Conservation (phyloP, 495 filamentous ascomycete genomes). For the Diplogelasinospora grovesii region DNA sequence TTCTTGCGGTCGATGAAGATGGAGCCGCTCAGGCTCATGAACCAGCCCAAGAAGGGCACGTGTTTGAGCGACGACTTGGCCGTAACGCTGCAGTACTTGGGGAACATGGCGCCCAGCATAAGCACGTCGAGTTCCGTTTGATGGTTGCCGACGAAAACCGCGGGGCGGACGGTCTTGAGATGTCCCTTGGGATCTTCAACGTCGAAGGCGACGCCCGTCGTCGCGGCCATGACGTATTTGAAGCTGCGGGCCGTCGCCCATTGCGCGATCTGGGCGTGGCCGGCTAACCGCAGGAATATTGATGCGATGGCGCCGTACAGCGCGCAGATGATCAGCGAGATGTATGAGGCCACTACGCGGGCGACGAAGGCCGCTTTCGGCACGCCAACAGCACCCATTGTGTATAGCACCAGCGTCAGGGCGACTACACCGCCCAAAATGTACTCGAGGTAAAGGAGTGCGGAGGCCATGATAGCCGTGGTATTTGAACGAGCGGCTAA, state of each 20-base stretch:
- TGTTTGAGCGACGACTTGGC: conserved; percentile 80
- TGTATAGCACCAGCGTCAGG: conserved; percentile 51
- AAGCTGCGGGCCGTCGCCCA: conserved; percentile 78
- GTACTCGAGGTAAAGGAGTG: conserved; percentile 41
- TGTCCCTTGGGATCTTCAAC: conserved; percentile 60
- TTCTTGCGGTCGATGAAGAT: conserved; percentile 94
- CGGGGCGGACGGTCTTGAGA: conserved; percentile 62
- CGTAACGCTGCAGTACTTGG: conserved; percentile 85
- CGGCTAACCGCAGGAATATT: conserved; percentile 61
- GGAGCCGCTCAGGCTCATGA: conserved; percentile 82
- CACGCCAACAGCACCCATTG: conserved; percentile 47
- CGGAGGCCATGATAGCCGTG: conserved; percentile 17
- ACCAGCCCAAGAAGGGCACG: conserved; percentile 91
- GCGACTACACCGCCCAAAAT: conserved; percentile 52
- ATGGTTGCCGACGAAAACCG: conserved; percentile 90
- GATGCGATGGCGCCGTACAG: conserved; percentile 73
- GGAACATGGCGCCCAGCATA: conserved; percentile 81
- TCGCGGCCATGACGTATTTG: conserved; percentile 68
- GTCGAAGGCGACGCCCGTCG: conserved; percentile 74
- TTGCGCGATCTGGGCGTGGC: conserved; percentile 70
- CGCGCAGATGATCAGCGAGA: conserved; percentile 58
- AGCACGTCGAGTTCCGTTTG: conserved; percentile 92
- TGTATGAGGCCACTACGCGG: conserved; percentile 64
- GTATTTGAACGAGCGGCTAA: too few relatives aligned
- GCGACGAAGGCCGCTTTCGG: conserved; percentile 60